phyloP scores from a whole-genome alignment of 495 filamentous ascomycete genomes.

The Xylaria bambusicola region DNA sequence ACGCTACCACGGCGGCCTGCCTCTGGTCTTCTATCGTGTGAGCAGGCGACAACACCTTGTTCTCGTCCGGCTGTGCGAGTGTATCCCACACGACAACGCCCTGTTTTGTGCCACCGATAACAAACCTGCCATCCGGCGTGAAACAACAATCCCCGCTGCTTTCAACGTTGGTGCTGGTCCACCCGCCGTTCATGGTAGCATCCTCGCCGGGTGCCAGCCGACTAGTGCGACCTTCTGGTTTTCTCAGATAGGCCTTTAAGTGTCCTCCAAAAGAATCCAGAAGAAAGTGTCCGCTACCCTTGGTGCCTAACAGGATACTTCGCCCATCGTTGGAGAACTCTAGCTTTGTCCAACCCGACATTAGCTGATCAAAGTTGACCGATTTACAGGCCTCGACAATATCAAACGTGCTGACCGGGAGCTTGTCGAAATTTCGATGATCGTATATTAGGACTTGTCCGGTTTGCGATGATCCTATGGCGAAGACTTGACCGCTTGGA shows the following conservation, averaged over 20 bases:
- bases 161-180: constrained; percentile 40
- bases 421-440: constrained; percentile 85
- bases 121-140: constrained; percentile 80
- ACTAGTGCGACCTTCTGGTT: constrained; percentile 42
- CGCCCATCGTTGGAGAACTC: constrained; percentile 97
- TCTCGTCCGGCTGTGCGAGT: constrained; percentile 52
- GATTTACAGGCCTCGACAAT: constrained; percentile 49
- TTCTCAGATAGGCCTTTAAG: constrained; percentile 64
- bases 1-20: constrained; percentile 73
- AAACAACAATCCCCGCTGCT: constrained; percentile 82
- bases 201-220: constrained; percentile 53
- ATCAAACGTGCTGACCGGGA: constrained; percentile 86
- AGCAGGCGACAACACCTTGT: constrained; percentile 64
- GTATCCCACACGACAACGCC: constrained; percentile 86
- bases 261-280: constrained; percentile 85
- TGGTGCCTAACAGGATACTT: constrained; percentile 76
- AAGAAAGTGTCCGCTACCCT: constrained; percentile 77
- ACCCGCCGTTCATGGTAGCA: constrained; percentile 28
- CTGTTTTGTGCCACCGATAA: constrained; percentile 73
- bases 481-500: constrained; percentile 84
- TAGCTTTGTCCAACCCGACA: constrained; percentile 76
- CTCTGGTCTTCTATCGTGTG: constrained; percentile 65
- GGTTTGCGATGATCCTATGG: constrained; percentile 78
- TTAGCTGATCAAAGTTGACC: constrained; percentile 38
- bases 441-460: constrained; percentile 87